Evolutionary conservation across 2,329 filamentous ascomycete species (phyloP), one percentile per base, ranked within the genome.

Genomic region (Zasmidium angulare): DNA sequence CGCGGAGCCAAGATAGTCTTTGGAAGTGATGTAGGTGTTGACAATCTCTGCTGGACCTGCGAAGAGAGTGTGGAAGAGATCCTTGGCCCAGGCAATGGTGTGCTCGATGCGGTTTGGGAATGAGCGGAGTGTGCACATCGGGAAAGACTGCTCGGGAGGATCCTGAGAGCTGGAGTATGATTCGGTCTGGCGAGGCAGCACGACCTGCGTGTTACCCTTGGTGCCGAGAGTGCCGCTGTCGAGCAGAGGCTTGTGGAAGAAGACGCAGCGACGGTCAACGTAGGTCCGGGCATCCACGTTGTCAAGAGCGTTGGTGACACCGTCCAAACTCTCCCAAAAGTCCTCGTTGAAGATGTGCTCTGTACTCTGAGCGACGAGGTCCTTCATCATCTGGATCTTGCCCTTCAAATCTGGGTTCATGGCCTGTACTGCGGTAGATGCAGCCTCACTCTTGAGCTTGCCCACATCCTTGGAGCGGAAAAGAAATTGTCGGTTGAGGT

Each of bases 21-120:
- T 87, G 76, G 97, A 90, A 1, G 89, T 90, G 66, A 99, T 82
- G 75, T 99, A 72, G 59, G 96, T 82, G 75, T 99, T 99, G 72
- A 95, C 93, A 36, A 92, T 90, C 77, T 98, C 92, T 0, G 95
- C 90, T 29, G 92, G 92, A 68, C 93, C 95, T 68, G 96, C 92
- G 70, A 98, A 99, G 67, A 89, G 91, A 24, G 88, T 89, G 78
- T 98, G 92, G 78, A 99, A 99, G 65, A 96, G 84, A 75, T 98
- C 95, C 70, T 96, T 91, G 43, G 93, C 89, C 95, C 95, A 99
- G 2, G 95, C 95, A 74, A 99, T 99, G 0, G 95, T 98, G 77
- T 99, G 95, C 78, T 99, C 93, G 70, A 99, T 99, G 71, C 89
- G 89, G 82, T 99, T 99, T 60, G 95, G 95, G 82, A 99, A 99